Base-by-base conservation (phyloP, 768 basidiomycete species). In the Candolleomyces eurysporus region DNA sequence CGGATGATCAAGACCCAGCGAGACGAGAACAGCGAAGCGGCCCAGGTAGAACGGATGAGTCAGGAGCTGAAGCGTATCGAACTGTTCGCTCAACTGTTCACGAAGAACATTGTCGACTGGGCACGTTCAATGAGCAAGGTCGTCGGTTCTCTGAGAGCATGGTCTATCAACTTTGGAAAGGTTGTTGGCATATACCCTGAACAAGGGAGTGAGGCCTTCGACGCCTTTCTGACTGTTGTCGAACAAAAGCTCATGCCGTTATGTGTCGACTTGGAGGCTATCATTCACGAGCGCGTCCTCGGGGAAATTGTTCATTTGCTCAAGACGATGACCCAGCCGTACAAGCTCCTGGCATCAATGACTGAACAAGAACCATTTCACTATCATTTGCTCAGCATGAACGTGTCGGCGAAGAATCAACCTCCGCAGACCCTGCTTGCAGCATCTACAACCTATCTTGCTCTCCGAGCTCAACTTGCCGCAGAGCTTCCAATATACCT, bases 391-490 rank as follows among this genome's bases (percentile, higher is more conserved):
- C 78, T 92, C 56, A 87, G 87, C 58, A 82, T 88, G 73, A 85
- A 83, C 21, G 78, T 87, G 43, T 78, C 81, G 43, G 64, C 79
- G 1, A 87, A 89, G 68, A 85, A 86, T 50, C 81, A 89, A 3
- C 90, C 91, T 0, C 82, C 90, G 0, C 76, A 84, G 0, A 72
- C 86, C 5, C 82, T 94, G 11, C 77, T 91, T 21, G 85, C 88
- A 22, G 90, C 90, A 6, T 91, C 89, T 0, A 83, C 85, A 48
- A 87, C 89, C 53, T 94, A 92, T 70, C 78, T 91, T 22, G 91
- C 90, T 0, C 79, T 94, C 5, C 82, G 90, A 5, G 88, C 82
- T 0, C 89, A 92, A 63, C 80, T 94, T 6, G 82, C 81, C 0
- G 76, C 80, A 0, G 92, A 94, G 63, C 80, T 94, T 4, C 92